Base-by-base conservation (phyloP, 352 stramenopile genomes). In the Pythium chondricola region DNA sequence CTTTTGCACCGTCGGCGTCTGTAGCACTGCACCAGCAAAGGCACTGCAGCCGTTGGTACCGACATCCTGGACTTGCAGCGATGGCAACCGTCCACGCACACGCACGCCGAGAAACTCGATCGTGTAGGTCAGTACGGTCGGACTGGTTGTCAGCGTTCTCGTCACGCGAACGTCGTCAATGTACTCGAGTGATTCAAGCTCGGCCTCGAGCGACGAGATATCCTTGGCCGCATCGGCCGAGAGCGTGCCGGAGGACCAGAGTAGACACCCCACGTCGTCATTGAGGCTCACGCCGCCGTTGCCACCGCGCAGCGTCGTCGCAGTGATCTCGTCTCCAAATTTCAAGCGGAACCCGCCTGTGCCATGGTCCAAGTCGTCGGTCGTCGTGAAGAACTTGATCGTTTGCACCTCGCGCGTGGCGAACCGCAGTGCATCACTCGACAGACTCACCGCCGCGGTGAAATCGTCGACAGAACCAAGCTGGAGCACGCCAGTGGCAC, bases 1-100 rank as follows among this genome's bases (percentile, higher is more conserved):
- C 11, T 79, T 74, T 3, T 58, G 56, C 7, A 67, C 52, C 0
- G 61, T 38, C 2, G 52, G 31, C 1, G 50, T 41, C 0, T 43
- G 33, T 3, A 52, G 31, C 0, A 41, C 32, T n/a, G 61, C 37
- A 18, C 66, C 56, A 32, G 56, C 52, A 53, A 89, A 88, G 2
- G 58, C 82, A 24, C 83, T 83, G 61, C 95, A 98, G 16, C 95
- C 95, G 53, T 98, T 98, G 0, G 40, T 76, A 9, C 95, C 95
- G 13, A 96, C 37, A 59, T 98, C 86, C 10, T 87, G 56, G n/a
- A 98, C 64, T 48, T 86, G 41, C 35, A 98, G 49, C 2, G 66
- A 49, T 7, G 88, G 87, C 41, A 97, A 63, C 41, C 94, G 78
- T 0, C 95, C 95, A 11, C 93, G 74, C 32, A 98, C 93, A n/a